These are phyloP conservation scores for Septoria petroselini DNA, from an alignment of 2,329 filamentous ascomycete genomes.

Conservation along the genomic window DNA sequence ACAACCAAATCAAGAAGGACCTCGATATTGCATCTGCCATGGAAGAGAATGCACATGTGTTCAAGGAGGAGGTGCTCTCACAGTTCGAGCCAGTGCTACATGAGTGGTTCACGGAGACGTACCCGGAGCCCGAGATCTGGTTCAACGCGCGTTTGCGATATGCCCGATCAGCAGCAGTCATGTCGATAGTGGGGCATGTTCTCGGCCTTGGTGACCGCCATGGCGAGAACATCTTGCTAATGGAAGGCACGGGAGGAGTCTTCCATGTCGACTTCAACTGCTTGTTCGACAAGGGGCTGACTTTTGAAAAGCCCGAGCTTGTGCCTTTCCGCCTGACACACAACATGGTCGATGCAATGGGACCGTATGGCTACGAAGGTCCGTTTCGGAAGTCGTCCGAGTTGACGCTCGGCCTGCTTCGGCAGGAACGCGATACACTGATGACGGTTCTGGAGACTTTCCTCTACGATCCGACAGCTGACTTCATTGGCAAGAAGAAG, in stretches of 20 bases:
- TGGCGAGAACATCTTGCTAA: slow-evolving; percentile 92
- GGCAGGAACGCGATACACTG: slow-evolving; percentile 90
- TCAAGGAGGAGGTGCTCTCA: slow-evolving; percentile 62
- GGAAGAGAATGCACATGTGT: slow-evolving; percentile 64
- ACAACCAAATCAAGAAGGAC: slow-evolving; percentile 59
- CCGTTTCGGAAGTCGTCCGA: slow-evolving; percentile 90
- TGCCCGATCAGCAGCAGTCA: slow-evolving; percentile 90
- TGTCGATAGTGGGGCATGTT: slow-evolving; percentile 99
- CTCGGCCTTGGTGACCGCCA: slow-evolving; percentile 90
- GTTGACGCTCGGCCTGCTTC: slow-evolving; percentile 75
- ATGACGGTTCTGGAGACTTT: slow-evolving; percentile 98
- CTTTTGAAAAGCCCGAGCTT: slow-evolving; percentile 88
- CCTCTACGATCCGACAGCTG: slow-evolving; percentile 91
- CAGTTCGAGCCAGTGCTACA: slow-evolving; percentile 81
- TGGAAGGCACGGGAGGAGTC: slow-evolving; percentile 88
- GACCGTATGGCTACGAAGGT: slow-evolving; percentile 85
- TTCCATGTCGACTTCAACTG: slow-evolving; percentile 99
- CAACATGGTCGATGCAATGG: slow-evolving; percentile 98
- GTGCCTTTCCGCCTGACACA: slow-evolving; percentile 96
- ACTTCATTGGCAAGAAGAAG: slow-evolving; percentile 73
- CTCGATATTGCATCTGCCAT: slow-evolving; percentile 64
- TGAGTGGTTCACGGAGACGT: slow-evolving; percentile 93
- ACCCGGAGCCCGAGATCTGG: slow-evolving; percentile 89
- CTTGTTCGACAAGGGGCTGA: slow-evolving; percentile 95
- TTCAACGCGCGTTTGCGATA: slow-evolving; percentile 85